Evolutionary conservation across 2,329 filamentous ascomycete species (phyloP).

Genomic region (Fusarium zealandicum): DNA sequence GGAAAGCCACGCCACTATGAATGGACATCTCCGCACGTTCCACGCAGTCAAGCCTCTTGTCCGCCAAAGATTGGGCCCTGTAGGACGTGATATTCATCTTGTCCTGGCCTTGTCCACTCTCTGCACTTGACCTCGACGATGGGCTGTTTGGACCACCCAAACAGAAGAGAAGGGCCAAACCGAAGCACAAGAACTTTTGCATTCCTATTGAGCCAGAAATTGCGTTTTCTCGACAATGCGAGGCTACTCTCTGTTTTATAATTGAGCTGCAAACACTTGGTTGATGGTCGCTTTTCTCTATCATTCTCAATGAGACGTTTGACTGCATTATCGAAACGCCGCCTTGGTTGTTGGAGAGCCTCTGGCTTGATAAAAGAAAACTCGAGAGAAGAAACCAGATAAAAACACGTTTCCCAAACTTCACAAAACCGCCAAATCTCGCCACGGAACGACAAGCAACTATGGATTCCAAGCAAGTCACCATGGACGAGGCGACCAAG

Average conservation of each 20-base stretch:
- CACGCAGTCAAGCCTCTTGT: background rate
- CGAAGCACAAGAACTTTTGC: background rate
- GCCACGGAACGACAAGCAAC: background rate
- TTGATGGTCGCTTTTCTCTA: background rate
- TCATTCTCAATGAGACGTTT: background rate
- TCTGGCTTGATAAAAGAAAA: background rate
- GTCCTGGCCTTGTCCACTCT: background rate
- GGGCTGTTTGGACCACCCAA: background rate
- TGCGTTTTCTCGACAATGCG: background rate
- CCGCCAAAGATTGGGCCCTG: background rate
- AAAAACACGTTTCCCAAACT: background rate
- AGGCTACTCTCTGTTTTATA: background rate
- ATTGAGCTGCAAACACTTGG: background rate
- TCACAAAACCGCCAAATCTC: background rate
- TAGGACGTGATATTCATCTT: background rate
- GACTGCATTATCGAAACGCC: background rate
- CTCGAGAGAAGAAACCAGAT: background rate
- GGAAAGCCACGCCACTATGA: background rate
- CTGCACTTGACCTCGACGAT: background rate
- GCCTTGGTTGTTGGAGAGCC: background rate
- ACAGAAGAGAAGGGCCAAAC: background rate
- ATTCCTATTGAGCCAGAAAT: background rate
- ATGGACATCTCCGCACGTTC: background rate
- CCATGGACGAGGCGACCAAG: constrained; percentile 10
- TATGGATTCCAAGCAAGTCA: background rate